These are phyloP conservation scores for Dioscorea cayenensis DNA, from an alignment of 116 monocot species.

Conservation along the genomic window DNA sequence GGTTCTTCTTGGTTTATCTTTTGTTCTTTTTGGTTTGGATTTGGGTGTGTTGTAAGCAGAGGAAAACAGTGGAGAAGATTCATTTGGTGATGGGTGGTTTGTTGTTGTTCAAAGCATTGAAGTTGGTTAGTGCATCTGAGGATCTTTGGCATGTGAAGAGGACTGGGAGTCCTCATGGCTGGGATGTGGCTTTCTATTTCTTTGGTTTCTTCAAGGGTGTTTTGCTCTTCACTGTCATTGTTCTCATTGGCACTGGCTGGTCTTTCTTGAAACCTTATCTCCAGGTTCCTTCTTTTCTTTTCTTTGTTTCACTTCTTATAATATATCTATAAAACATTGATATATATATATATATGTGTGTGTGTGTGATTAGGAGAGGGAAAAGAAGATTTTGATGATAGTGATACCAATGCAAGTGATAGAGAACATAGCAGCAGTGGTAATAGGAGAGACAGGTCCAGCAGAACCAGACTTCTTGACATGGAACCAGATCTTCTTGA, in stretches of 20 bases:
- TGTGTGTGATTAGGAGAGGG: conserved; percentile 21
- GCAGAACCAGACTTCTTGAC: conserved; percentile 20
- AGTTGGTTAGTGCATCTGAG: conserved; percentile 26
- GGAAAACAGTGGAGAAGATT: conserved; percentile 27
- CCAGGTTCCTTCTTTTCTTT: conserved; percentile 9
- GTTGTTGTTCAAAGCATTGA: conserved; percentile 53
- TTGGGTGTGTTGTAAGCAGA: conserved; percentile 14
- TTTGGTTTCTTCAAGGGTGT: conserved; percentile 43
- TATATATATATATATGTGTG: not conserved
- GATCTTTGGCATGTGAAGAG: conserved; percentile 28
- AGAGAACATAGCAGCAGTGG: conserved; percentile 33
- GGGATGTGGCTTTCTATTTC: conserved; percentile 43
- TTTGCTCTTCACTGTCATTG: conserved; percentile 42
- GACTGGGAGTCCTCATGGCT: conserved; percentile 33
- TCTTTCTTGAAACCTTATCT: conserved; percentile 48
- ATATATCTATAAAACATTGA: not conserved
- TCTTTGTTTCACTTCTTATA: not conserved
- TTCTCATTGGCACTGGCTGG: conserved; percentile 48
- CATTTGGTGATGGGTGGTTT: conserved; percentile 51
- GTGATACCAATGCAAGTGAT: conserved; percentile 57
- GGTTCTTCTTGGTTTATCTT: conserved; percentile 22
- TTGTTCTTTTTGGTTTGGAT: conserved; percentile 26
- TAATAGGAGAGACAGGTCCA: conserved; percentile 28
- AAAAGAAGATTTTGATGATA: conserved; percentile 46
- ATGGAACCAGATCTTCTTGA: conserved; percentile 32